These are phyloP conservation scores for Auxenochlorella pyrenoidosa DNA, from an alignment of 139 green algal genomes.

Conservation along the genomic window DNA sequence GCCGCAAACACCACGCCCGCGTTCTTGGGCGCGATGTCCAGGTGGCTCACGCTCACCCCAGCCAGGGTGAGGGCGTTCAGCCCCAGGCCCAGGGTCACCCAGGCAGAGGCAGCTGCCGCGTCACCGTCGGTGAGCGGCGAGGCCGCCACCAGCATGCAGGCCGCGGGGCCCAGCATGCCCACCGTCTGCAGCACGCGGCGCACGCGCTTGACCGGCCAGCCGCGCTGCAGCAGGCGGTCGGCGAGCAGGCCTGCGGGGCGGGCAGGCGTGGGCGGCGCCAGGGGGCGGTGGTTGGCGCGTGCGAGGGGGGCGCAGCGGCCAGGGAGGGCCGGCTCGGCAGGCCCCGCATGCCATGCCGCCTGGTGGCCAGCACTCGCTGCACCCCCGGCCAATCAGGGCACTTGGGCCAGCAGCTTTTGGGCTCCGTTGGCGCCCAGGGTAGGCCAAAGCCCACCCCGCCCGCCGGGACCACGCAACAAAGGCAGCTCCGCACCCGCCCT, in stretches of 20 bases:
- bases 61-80: conserved; percentile 79
- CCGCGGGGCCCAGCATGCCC: conserved; percentile 82
- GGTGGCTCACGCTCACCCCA: conserved; percentile 74
- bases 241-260: conserved; percentile 34
- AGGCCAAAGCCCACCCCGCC: background rate
- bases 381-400: too few species aligned
- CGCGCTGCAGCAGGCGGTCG: conserved; percentile 44
- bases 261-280: background rate
- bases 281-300: background rate
- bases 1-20: conserved; percentile 79
- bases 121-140: conserved; percentile 59
- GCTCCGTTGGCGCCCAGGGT: too few species aligned
- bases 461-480: too few species aligned
- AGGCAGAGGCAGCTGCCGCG: conserved; percentile 52
- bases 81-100: conserved; percentile 78
- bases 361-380: too few species aligned
- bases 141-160: conserved; percentile 70
- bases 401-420: too few species aligned
- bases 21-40: conserved; percentile 81
- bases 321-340: too few species aligned
- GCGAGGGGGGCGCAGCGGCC: too few species aligned
- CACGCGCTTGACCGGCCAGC: conserved; percentile 43
- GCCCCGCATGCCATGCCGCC: too few species aligned
- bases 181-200: conserved; percentile 54
- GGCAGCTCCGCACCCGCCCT: background rate